Conservation (phyloP, 2,329 filamentous ascomycete species). For the Pseudocercospora crystallina region DNA sequence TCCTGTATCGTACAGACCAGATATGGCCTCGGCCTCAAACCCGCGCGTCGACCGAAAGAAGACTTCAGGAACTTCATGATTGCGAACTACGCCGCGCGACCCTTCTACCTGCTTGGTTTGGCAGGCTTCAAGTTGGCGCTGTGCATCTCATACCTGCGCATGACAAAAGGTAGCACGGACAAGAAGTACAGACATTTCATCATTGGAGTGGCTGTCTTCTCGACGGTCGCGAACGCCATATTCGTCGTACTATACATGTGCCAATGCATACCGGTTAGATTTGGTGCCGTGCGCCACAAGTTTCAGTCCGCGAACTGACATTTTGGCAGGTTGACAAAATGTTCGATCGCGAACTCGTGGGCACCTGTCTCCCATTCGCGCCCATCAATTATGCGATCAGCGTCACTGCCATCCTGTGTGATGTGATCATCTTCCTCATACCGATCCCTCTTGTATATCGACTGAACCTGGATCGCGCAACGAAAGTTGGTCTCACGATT, state of each 20-base stretch:
- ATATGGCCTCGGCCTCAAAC: constrained; percentile 15
- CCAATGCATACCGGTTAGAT: constrained; percentile 16
- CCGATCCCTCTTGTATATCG: constrained; percentile 20
- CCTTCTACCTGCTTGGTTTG: constrained; percentile 20
- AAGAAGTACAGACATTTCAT: constrained; percentile 13
- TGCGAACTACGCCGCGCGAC: constrained; percentile 17
- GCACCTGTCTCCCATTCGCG: constrained; percentile 86
- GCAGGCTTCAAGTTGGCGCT: constrained; percentile 21
- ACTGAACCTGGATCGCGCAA: constrained; percentile 16
- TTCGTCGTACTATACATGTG: constrained; percentile 17
- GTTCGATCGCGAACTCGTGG: constrained; percentile 59
- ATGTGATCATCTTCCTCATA: constrained; percentile 19
- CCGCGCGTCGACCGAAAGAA: constrained; percentile 10
- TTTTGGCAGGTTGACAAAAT: constrained; percentile 14
- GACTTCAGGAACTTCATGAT: constrained; percentile 11
- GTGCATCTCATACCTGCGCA: constrained; percentile 21
- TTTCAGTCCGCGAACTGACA: constrained; percentile 4
- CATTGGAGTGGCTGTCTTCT: constrained; percentile 17
- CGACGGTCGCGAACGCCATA: constrained; percentile 10
- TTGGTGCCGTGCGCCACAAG: too few species aligned
- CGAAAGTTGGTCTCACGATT: constrained; percentile 19
- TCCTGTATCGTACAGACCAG: constrained; percentile 16
- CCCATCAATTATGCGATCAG: constrained; percentile 82
- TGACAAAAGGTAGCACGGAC: constrained; percentile 17
- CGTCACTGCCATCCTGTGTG: constrained; percentile 16